Conservation (phyloP, 2,329 filamentous ascomycete genomes). For the Aspergillus pseudoglaucus region DNA sequence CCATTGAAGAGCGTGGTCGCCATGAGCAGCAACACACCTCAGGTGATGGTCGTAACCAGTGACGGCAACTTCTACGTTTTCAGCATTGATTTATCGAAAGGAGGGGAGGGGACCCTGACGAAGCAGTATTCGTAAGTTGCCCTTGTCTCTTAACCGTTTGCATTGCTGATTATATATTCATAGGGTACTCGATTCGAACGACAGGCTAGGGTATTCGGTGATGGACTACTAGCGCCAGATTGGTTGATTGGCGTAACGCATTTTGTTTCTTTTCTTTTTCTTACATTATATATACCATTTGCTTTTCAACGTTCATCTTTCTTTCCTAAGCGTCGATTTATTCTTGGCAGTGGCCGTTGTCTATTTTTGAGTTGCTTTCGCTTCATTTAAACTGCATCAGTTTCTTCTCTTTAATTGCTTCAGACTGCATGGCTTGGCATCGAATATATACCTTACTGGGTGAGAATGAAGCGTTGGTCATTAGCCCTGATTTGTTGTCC, state of each 20-base stretch:
- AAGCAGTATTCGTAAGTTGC: conserved; percentile 86
- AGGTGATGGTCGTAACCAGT: conserved; percentile 96
- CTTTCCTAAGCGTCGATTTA: neutral
- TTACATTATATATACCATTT: neutral
- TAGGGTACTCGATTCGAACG: conserved; percentile 41
- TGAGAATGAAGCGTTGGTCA: too few relatives aligned
- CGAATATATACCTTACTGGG: neutral
- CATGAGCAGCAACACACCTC: conserved; percentile 88
- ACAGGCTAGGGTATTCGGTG: conserved; percentile 31
- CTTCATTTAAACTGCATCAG: neutral
- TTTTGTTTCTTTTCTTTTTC: neutral
- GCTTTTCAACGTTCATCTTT: neutral
- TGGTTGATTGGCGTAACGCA: neutral
- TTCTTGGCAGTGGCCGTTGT: neutral
- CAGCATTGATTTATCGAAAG: conserved; percentile 88
- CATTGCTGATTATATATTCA: neutral
- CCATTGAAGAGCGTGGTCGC: conserved; percentile 87
- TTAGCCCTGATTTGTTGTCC: too few relatives aligned
- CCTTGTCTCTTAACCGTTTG: neutral
- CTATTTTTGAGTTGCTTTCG: neutral
- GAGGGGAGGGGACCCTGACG: conserved; percentile 83
- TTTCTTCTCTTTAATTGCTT: neutral
- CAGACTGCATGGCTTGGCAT: neutral
- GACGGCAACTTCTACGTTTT: conserved; percentile 94
- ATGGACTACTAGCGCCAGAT: conserved; percentile 26